Evolutionary conservation across 805 yeast species (phyloP).

Genomic region (Kluyveromyces siamensis): DNA sequence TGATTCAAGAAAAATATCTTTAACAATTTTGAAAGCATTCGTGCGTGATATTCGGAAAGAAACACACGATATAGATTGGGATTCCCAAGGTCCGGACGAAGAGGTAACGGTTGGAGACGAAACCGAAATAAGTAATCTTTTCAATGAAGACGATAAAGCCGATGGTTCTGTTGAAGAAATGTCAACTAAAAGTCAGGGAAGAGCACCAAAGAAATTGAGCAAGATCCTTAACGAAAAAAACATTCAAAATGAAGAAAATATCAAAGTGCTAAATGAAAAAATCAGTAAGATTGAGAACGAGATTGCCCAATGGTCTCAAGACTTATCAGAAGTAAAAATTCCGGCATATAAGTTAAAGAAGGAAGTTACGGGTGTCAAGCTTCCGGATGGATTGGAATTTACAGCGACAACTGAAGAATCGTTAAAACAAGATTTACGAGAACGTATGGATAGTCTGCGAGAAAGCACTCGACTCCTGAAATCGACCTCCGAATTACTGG

Average conservation of each 20-base stretch:
- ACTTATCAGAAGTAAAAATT: conserved; percentile 7
- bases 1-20: conserved; percentile 17
- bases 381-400: conserved; percentile 3
- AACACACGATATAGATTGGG: conserved; percentile 21
- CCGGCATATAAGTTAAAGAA: conserved; percentile 10
- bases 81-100: conserved; percentile 8
- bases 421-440: neutral
- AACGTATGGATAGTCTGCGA: neutral
- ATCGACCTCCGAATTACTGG: neutral
- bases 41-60: conserved; percentile 24
- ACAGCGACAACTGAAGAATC: conserved; percentile 9
- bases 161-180: neutral
- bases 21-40: conserved; percentile 22
- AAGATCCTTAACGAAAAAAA: conserved; percentile 25
- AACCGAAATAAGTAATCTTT: conserved; percentile 12
- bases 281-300: conserved; percentile 18
- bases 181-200: neutral
- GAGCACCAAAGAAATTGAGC: conserved; percentile 1
- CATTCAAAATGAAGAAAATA: conserved; percentile 20
- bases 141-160: conserved; percentile 9
- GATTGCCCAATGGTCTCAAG: conserved; percentile 20
- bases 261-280: conserved; percentile 15
- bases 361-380: conserved; percentile 7
- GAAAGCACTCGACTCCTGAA: neutral
- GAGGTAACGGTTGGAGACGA: conserved; percentile 9